phyloP scores from a whole-genome alignment of 176 grass and related monocot species.

The Ananas comosus region DNA sequence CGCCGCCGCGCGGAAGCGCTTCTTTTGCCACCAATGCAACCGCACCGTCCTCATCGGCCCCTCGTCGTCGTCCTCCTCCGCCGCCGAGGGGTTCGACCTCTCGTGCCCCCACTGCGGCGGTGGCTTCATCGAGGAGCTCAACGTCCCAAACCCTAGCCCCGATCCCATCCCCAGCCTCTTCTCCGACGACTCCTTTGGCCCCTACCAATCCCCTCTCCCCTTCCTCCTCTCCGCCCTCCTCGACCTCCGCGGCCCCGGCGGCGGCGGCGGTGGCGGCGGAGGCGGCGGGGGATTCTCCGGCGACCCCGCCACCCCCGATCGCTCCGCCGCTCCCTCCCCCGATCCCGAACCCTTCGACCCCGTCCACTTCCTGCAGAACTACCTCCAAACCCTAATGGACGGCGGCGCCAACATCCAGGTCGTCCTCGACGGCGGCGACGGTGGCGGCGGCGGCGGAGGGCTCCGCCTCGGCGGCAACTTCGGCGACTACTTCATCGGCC shows the following conservation, averaged over 20 bases:
- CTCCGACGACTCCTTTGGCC: constrained; percentile 11
- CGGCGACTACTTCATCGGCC: constrained; percentile 86
- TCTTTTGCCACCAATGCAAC: constrained; percentile 88
- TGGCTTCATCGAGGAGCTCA: constrained; percentile 87
- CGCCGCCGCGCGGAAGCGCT: constrained; percentile 48
- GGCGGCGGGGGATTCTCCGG: constrained; percentile 17
- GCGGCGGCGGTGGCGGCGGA: not conserved
- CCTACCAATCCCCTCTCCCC: constrained; percentile 17
- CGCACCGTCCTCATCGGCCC: constrained; percentile 51
- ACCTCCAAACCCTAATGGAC: constrained; percentile 51
- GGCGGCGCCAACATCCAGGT: constrained; percentile 77
- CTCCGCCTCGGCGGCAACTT: constrained; percentile 32
- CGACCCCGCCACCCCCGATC: not conserved
- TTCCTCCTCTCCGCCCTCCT: constrained; percentile 36
- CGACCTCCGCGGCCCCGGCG: constrained; percentile 44
- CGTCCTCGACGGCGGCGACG: constrained; percentile 47
- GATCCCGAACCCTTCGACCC: constrained; percentile 63
- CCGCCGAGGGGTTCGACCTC: constrained; percentile 44
- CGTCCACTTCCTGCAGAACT: constrained; percentile 54
- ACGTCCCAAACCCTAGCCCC: constrained; percentile 45
- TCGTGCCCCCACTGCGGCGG: constrained; percentile 73
- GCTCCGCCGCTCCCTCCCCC: constrained; percentile 36
- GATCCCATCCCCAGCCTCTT: constrained; percentile 43
- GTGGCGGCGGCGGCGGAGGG: constrained; percentile 1
- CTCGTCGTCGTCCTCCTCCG: constrained; percentile 20